Evolutionary conservation across 768 basidiomycete species (phyloP).

Genomic region (Sarcodon sp.): DNA sequence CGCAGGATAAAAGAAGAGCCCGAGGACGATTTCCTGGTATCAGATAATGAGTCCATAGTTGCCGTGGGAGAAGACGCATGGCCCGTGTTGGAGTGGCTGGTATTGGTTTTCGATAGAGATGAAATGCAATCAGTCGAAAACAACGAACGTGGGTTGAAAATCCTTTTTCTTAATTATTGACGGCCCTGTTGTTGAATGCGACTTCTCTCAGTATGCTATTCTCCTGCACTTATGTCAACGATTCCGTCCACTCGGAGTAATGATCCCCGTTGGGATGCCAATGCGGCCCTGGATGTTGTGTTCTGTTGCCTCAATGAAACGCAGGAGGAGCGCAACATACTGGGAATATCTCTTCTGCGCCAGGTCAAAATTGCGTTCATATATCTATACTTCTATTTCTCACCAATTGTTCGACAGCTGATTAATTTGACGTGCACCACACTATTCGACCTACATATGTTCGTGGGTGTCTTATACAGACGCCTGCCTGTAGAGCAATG

Average conservation of each 20-base stretch:
- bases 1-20: conserved; percentile 8
- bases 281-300: conserved; percentile 33
- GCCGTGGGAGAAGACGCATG: conserved; percentile 53
- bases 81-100: conserved; percentile 58
- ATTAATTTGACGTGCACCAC: conserved; percentile 20
- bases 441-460: conserved; percentile 17
- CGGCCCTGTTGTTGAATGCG: conserved; percentile 3
- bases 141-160: conserved; percentile 23
- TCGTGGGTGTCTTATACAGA: conserved; percentile 16
- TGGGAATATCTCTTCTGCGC: conserved; percentile 11
- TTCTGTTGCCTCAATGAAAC: conserved; percentile 15
- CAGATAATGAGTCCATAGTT: conserved; percentile 11
- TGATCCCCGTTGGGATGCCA: conserved; percentile 42
- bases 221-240: conserved; percentile 42
- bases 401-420: conserved; percentile 11
- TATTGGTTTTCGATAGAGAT: conserved; percentile 59
- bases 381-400: not conserved
- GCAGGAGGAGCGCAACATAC: not conserved
- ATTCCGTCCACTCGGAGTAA: conserved; percentile 41
- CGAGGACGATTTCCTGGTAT: conserved; percentile 6
- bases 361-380: not conserved
- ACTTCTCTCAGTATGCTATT: conserved; percentile 24
- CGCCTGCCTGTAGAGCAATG: conserved; percentile 12
- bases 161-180: not conserved
- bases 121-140: conserved; percentile 24